phyloP scores from a whole-genome alignment of 2,329 filamentous ascomycete species.

The Ilyonectria robusta region DNA sequence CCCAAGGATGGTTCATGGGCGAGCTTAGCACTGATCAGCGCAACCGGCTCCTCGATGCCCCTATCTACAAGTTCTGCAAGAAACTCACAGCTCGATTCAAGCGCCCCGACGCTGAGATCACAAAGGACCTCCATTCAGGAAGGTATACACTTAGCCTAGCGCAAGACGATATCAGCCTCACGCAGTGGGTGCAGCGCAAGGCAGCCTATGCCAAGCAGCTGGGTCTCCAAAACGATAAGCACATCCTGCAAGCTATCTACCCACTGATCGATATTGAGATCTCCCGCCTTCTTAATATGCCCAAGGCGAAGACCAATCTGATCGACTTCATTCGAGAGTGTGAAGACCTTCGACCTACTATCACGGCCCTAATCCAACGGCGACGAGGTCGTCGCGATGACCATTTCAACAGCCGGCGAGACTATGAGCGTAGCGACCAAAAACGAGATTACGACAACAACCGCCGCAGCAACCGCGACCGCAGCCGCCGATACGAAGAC shows the following conservation, averaged over 20 bases:
- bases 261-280: constrained; percentile 12
- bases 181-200: constrained; percentile 11
- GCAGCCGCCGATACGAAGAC: no score
- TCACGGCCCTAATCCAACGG: no score
- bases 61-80: background rate
- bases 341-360: background rate
- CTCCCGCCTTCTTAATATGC: background rate
- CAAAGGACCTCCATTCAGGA: background rate
- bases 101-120: background rate
- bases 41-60: background rate
- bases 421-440: no score
- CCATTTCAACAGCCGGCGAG: no score
- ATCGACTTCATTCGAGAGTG: constrained; percentile 2
- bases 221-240: background rate
- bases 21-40: background rate
- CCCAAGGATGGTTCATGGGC: background rate
- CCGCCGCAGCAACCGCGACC: no score
- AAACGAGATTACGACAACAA: no score
- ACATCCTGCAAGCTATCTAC: constrained; percentile 3
- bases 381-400: no score
- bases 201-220: constrained; percentile 3
- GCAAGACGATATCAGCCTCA: background rate
- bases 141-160: background rate
- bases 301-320: background rate
- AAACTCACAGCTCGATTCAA: background rate